Base-by-base conservation (phyloP, 202 grass and related monocot genomes). In the Elaeis oleifera region DNA sequence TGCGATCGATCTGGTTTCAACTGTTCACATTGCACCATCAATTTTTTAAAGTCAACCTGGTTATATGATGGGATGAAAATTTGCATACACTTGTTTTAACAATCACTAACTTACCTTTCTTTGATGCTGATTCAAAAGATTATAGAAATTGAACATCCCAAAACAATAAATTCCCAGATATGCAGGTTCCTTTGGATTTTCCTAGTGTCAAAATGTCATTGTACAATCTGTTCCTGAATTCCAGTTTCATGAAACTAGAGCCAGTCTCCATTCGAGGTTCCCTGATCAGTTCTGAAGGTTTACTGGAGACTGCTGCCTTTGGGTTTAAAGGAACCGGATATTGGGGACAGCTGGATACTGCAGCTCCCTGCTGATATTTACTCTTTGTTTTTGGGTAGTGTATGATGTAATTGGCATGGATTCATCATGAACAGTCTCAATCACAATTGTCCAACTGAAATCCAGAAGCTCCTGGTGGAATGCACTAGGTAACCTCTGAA, bases 201-300 rank as follows among this genome's bases (percentile, higher is more conserved):
- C 50, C 49, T 1, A 25, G 9, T 78, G 58, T 44, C 11, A 14
- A 8, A 44, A 44, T 9, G 9, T 44, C 11, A 11, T 44, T 44
- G 3, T 44, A 13, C 36, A 44, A 44, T 44, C 11, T 44, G 36
- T 13, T 44, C 36, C 36, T 44, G 11, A 44, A 44, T 44, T 44
- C 11, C 22, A 48, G 90, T 81, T 48, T 48, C 25, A 26, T 53
- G 49, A 49, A 64, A 70, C 55, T 83, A 32, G 81, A 88, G 59
- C 85, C 83, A 56, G 81, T 64, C 44, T 70, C 69, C 79, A 64
- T 58, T 64, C 18, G 74, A 68, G 27, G 32, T 23, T 58, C 67
- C 58, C 66, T 59, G n/a, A 26, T 72, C 54, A 61, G 49, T 26
- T 36, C 51, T 5, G 48, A 79, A 68, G 23, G 57, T 58, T 29